Conservation (phyloP, 495 filamentous ascomycete species). For the Chaetomium cochliodes region DNA sequence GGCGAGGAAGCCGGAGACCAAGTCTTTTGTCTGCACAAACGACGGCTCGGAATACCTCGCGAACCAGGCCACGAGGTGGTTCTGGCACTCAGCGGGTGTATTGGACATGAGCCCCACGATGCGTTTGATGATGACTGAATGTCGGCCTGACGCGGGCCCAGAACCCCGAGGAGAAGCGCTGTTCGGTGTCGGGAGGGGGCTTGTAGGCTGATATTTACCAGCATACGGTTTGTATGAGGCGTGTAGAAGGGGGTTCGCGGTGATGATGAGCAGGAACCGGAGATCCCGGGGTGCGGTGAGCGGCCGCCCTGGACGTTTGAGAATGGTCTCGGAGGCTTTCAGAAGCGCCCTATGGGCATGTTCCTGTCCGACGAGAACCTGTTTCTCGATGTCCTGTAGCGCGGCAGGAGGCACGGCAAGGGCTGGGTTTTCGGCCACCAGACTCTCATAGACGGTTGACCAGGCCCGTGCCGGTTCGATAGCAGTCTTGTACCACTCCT, state of each 20-base stretch:
- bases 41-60: constrained; percentile 65
- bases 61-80: constrained; percentile 82
- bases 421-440: constrained; percentile 35
- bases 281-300: constrained; percentile 68
- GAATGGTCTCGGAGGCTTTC: constrained; percentile 76
- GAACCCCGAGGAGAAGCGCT: constrained; percentile 20
- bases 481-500: constrained; percentile 75
- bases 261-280: constrained; percentile 78
- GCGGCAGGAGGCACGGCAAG: constrained; percentile 32
- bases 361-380: constrained; percentile 64
- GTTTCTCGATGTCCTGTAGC: constrained; percentile 54
- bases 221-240: constrained; percentile 40
- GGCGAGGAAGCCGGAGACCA: constrained; percentile 76
- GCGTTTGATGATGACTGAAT: constrained; percentile 84
- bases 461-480: constrained; percentile 54
- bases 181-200: constrained; percentile 20
- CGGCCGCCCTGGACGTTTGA: constrained; percentile 79
- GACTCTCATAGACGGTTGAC: constrained; percentile 56
- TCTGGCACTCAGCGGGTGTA: constrained; percentile 71
- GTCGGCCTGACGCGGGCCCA: constrained; percentile 49
- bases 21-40: constrained; percentile 70
- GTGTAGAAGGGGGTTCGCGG: constrained; percentile 78
- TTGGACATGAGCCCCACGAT: constrained; percentile 80
- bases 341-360: constrained; percentile 69
- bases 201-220: constrained; percentile 26